Conservation (phyloP, 495 filamentous ascomycete genomes). For the Xanthoparmelia taractica region DNA sequence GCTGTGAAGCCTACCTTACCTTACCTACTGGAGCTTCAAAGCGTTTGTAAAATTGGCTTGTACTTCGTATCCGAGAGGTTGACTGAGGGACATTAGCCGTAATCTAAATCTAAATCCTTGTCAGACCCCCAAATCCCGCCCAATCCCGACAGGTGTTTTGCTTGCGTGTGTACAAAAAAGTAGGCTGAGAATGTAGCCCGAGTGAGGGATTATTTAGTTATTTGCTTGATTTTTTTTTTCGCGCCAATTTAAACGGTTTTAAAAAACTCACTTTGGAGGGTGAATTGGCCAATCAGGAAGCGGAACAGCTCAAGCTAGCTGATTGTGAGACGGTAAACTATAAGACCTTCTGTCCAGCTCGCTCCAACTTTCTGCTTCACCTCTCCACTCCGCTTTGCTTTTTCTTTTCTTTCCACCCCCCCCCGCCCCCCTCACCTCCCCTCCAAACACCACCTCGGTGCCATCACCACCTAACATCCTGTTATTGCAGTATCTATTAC, state of each 20-base stretch:
- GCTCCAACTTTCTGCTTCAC: constrained; percentile 1
- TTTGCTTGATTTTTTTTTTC: neutral
- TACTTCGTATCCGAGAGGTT: neutral
- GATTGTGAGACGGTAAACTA: constrained; percentile 16
- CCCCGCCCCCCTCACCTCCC: constrained; percentile 18
- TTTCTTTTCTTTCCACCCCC: constrained; percentile 1
- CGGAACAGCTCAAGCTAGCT: constrained; percentile 5
- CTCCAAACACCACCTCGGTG: constrained; percentile 13
- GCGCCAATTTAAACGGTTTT: constrained; percentile 19
- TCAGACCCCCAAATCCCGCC: neutral
- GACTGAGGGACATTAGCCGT: constrained; percentile 12
- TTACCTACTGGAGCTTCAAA: neutral
- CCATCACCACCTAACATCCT: constrained; percentile 18
- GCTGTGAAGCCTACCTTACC: too few relatives aligned
- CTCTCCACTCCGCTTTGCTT: constrained; percentile 12
- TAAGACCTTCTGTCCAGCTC: constrained; percentile 16
- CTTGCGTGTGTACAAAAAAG: too few relatives aligned
- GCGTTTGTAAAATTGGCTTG: neutral
- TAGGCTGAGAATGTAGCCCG: neutral
- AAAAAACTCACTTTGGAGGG: constrained; percentile 6
- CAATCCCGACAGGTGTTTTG: constrained; percentile 13
- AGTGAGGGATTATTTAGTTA: constrained; percentile 19
- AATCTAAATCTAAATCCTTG: neutral
- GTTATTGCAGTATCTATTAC: constrained; percentile 20
- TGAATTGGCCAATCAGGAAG: constrained; percentile 5